Percentiles rank a stretch among this genome's conserved stretches.
Evolutionary conservation across 768 basidiomycete species (phyloP).

Genomic region (Lactifluus hygrophoroides): DNA sequence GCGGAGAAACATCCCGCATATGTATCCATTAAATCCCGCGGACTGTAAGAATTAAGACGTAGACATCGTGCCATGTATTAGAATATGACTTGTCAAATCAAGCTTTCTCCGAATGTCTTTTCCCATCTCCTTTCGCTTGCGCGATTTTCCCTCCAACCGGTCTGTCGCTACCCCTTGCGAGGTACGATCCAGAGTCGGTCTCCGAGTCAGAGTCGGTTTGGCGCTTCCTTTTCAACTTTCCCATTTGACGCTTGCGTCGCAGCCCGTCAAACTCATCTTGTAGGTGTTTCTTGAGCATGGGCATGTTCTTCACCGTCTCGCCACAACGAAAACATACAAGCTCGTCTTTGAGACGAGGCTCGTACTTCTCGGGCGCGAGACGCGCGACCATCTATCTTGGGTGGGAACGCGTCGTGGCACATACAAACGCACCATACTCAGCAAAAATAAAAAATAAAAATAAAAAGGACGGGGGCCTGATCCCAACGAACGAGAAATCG

Average conservation of each 20-base stretch:
- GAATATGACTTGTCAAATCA: neutral
- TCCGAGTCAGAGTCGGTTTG: neutral
- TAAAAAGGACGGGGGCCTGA: too few relatives aligned
- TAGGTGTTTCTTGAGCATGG: conserved; percentile 65
- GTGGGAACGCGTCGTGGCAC: neutral
- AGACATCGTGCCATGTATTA: neutral
- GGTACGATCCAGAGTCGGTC: neutral
- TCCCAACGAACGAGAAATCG: too few relatives aligned
- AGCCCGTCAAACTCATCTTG: conserved; percentile 56
- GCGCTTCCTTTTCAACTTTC: conserved; percentile 14
- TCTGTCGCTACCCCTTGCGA: neutral
- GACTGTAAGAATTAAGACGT: neutral
- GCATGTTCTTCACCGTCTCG: conserved; percentile 57
- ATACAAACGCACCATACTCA: neutral
- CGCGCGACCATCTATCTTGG: conserved; percentile 41
- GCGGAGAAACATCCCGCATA: too few relatives aligned
- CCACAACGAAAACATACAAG: conserved; percentile 68
- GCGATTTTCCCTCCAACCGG: neutral
- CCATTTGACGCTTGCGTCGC: conserved; percentile 2
- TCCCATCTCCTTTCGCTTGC: neutral
- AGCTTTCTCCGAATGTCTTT: neutral
- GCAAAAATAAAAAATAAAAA: neutral
- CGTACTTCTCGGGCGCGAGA: conserved; percentile 46
- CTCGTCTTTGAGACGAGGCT: conserved; percentile 55
- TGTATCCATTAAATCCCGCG: neutral